phyloP scores from a whole-genome alignment of 176 grass and related monocot genomes.

The Triticum monococcum region DNA sequence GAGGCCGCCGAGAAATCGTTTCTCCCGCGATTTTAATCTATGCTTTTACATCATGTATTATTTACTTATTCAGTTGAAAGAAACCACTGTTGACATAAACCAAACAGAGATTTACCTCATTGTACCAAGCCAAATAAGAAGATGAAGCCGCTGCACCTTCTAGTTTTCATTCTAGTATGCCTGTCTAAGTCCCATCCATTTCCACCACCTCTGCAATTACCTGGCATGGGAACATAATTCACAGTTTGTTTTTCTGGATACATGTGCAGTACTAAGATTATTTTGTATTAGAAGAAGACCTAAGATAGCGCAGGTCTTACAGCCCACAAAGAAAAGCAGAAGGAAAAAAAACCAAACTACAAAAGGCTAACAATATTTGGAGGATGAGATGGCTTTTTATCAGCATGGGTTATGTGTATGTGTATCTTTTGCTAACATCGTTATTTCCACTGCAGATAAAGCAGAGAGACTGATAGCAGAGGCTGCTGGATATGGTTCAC shows the following conservation, averaged over 20 bases:
- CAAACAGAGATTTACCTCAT: too few species aligned
- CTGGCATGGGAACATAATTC: not conserved
- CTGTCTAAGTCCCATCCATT: not conserved
- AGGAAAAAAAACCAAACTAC: too few species aligned
- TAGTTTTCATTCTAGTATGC: not conserved
- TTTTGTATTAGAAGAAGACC: too few species aligned
- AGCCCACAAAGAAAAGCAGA: too few species aligned
- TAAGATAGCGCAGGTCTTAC: too few species aligned
- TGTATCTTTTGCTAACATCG: not conserved
- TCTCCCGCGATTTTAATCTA: too few species aligned
- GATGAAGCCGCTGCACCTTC: not conserved
- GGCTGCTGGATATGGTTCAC: slow-evolving; percentile 73
- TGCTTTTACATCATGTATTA: too few species aligned
- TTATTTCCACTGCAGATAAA: slow-evolving; percentile 58
- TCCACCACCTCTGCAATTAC: not conserved
- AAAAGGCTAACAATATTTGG: not conserved
- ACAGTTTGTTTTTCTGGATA: not conserved
- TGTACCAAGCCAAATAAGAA: not conserved
- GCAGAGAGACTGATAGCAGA: slow-evolving; percentile 86
- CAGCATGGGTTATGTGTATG: not conserved
- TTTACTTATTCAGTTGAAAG: too few species aligned
- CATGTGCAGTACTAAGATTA: too few species aligned
- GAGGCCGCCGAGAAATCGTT: too few species aligned
- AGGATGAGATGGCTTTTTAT: not conserved
- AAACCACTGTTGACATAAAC: not conserved